These are phyloP conservation scores for Monoraphidium neglectum DNA, from an alignment of 139 green algal genomes.

Conservation along the genomic window DNA sequence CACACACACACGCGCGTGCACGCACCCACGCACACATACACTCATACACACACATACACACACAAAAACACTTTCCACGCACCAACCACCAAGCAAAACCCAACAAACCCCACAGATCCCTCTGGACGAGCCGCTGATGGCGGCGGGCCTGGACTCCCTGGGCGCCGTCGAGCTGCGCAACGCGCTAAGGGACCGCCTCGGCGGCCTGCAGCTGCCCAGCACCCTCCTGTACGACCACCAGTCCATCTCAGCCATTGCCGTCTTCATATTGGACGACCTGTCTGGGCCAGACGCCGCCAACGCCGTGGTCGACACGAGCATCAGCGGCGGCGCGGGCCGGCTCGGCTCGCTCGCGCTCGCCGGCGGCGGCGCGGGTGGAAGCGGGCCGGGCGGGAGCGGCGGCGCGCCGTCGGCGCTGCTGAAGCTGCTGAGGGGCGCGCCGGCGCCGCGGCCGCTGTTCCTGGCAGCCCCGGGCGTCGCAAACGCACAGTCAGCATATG, in stretches of 20 bases:
- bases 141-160: slow-evolving; percentile 81
- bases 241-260: slow-evolving; percentile 56
- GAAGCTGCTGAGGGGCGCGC: slow-evolving; percentile 65
- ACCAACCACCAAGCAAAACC: too few species aligned
- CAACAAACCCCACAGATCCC: too few species aligned
- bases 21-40: too few species aligned
- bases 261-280: slow-evolving; percentile 14
- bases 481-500: slow-evolving; percentile 87
- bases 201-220: slow-evolving; percentile 62
- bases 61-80: too few species aligned
- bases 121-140: slow-evolving; percentile 66
- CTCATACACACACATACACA: too few species aligned
- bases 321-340: neutral
- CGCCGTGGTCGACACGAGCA: neutral
- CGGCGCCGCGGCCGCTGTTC: slow-evolving; percentile 72
- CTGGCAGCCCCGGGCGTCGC: slow-evolving; percentile 87
- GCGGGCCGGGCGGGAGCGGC: too few species aligned
- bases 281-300: neutral
- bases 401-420: slow-evolving; percentile 63
- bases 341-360: neutral
- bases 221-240: slow-evolving; percentile 90
- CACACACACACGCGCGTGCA: too few species aligned
- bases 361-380: neutral
- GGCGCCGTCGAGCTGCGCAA: slow-evolving; percentile 68
- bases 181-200: slow-evolving; percentile 40